phyloP scores from a whole-genome alignment of 108 stramenopile species.

The Schizochytrium sp. region DNA sequence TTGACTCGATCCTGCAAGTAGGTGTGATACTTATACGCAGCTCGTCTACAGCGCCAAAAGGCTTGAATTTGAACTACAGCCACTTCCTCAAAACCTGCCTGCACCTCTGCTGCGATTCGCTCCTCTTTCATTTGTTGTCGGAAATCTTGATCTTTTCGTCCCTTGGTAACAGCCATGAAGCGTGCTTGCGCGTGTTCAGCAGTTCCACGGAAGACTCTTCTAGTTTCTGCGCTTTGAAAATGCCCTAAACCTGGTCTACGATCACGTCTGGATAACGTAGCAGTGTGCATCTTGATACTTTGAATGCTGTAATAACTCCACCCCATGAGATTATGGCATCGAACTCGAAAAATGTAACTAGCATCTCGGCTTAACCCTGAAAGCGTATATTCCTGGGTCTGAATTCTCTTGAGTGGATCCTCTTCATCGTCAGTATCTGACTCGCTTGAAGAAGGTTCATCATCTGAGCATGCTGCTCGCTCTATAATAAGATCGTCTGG shows the following conservation, averaged over 20 bases:
- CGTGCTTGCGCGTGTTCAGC: constrained; percentile 33
- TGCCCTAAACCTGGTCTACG: neutral
- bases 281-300: neutral
- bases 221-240: neutral
- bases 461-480: neutral
- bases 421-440: constrained; percentile 56
- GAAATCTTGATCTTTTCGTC: neutral
- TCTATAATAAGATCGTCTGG: neutral
- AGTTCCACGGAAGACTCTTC: constrained; percentile 21
- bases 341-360: constrained; percentile 27
- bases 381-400: constrained; percentile 18
- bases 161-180: neutral
- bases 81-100: neutral
- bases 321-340: constrained; percentile 46
- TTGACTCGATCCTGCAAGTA: neutral
- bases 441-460: constrained; percentile 49
- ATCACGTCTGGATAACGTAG: neutral
- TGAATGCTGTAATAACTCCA: constrained; percentile 57
- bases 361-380: neutral
- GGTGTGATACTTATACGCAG: neutral
- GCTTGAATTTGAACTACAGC: neutral
- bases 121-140: neutral
- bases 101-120: neutral
- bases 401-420: neutral
- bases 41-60: constrained; percentile 26